Percentiles rank a stretch among this genome's conserved stretches.
These are phyloP conservation scores for Capsicum chinense DNA, from an alignment of 257 asterid genomes.

Conservation along the genomic window DNA sequence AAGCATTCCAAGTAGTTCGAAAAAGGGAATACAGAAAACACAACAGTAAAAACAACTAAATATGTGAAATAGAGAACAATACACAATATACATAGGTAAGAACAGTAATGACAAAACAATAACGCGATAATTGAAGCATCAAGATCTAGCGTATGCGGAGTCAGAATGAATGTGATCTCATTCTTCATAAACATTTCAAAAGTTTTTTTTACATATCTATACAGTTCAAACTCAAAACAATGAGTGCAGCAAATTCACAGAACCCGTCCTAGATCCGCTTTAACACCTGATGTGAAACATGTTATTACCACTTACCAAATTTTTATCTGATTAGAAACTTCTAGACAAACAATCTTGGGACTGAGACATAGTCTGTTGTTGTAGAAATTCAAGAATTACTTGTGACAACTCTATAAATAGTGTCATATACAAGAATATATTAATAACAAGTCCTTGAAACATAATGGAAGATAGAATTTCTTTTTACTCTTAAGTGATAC, in stretches of 20 bases:
- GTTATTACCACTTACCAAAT: background rate
- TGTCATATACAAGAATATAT: background rate
- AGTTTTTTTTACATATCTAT: background rate
- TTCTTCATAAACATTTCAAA: background rate
- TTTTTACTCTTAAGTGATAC: background rate
- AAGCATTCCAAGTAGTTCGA: background rate
- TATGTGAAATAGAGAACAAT: background rate
- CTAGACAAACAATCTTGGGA: background rate
- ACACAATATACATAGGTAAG: background rate
- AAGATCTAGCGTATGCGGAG: background rate
- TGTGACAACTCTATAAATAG: background rate
- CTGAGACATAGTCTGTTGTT: background rate
- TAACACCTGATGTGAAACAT: background rate
- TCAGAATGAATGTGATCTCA: background rate
- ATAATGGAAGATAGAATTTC: background rate
- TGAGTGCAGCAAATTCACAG: background rate
- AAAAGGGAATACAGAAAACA: background rate
- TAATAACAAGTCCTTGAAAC: background rate
- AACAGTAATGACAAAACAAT: background rate
- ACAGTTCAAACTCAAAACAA: background rate
- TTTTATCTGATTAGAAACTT: background rate
- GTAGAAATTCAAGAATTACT: background rate
- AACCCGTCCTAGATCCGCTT: background rate
- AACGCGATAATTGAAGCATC: too few species aligned
- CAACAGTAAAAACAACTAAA: background rate